Conservation (phyloP, 2,329 filamentous ascomycete genomes). For the Fusarium sp. region DNA sequence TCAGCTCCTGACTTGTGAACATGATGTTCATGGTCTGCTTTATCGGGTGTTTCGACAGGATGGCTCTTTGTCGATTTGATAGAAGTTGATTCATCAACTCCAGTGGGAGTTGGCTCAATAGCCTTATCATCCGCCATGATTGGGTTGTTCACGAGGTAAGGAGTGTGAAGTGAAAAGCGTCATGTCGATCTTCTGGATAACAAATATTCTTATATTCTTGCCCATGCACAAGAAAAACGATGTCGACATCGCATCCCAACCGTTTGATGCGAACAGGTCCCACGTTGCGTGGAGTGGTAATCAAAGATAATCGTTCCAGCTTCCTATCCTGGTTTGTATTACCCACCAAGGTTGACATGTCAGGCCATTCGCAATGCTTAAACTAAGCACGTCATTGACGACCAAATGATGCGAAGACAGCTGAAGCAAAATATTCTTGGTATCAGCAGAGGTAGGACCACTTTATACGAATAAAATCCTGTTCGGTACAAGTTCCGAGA, state of each 20-base stretch:
- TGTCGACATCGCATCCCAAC: background rate
- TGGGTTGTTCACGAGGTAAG: background rate
- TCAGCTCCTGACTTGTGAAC: conserved; percentile 20
- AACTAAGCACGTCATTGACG: conserved; percentile 3
- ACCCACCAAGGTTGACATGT: background rate
- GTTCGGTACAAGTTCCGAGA: background rate
- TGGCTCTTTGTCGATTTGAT: background rate
- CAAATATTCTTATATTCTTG: background rate
- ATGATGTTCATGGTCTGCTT: background rate
- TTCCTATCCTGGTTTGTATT: conserved; percentile 8
- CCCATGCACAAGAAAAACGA: background rate
- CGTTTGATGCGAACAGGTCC: background rate
- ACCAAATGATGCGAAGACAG: background rate
- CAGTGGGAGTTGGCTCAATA: background rate
- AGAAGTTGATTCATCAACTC: background rate
- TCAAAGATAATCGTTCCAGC: background rate
- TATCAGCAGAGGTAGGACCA: background rate
- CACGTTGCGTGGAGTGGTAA: conserved; percentile 4
- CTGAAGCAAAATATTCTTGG: background rate
- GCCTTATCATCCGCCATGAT: background rate
- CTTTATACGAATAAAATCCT: background rate
- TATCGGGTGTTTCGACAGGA: background rate
- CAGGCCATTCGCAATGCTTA: background rate
- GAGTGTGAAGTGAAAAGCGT: no score
- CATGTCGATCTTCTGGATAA: no score